phyloP scores from a whole-genome alignment of 73 alveolate species.

The Paraurostyla sp. region DNA sequence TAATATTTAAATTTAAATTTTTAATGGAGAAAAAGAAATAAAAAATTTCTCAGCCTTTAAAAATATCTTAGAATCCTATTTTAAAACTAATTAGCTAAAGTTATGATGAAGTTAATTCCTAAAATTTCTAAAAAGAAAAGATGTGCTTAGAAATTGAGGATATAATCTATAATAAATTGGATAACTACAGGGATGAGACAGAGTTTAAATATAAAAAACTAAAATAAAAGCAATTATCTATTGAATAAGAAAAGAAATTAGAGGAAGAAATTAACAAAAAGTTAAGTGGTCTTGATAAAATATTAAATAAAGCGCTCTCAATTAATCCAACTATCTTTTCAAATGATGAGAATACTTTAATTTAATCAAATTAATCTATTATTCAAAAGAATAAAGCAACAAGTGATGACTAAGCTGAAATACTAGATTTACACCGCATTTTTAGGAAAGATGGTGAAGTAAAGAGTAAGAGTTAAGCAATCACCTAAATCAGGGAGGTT shows the following conservation, averaged over 20 bases:
- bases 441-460: constrained; percentile 16
- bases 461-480: background rate
- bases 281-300: constrained; percentile 24
- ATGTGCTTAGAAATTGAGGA: background rate
- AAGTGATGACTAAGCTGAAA: background rate
- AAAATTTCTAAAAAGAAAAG: background rate
- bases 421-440: background rate
- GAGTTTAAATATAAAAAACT: constrained; percentile 49
- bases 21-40: background rate
- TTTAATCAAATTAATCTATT: background rate
- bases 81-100: too few species aligned
- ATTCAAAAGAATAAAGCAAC: background rate
- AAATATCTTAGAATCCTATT: too few species aligned
- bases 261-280: constrained; percentile 56
- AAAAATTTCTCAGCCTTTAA: background rate
- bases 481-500: constrained; percentile 2
- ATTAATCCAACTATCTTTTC: constrained; percentile 17
- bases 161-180: constrained; percentile 24
- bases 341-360: background rate
- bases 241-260: constrained; percentile 28
- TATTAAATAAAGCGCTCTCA: background rate
- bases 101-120: too few species aligned
- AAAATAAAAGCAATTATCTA: background rate
- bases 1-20: background rate
- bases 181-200: constrained; percentile 44